A percentile compares a stretch with the other conserved stretches of the same genome.
Evolutionary conservation across 2,329 filamentous ascomycete species (phyloP).

Genomic region (Akanthomyces uredinophilus): DNA sequence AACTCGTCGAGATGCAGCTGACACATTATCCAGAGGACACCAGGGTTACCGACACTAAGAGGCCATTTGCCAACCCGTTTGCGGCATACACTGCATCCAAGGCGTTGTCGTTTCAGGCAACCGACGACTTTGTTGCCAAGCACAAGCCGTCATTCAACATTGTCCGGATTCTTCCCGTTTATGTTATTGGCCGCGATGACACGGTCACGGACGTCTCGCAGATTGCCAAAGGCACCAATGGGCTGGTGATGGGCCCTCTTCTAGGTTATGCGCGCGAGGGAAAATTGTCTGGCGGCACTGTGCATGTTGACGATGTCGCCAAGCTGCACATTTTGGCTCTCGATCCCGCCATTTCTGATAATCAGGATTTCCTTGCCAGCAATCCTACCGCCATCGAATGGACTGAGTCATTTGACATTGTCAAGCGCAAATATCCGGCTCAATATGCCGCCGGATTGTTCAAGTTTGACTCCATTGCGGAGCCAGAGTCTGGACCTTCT

Average conservation of each 20-base stretch:
- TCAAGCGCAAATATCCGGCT: constrained; percentile 24
- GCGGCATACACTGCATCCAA: constrained; percentile 34
- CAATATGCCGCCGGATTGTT: constrained; percentile 18
- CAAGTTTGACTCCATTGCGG: constrained; percentile 12
- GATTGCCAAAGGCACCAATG: constrained; percentile 25
- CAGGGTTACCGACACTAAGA: background rate
- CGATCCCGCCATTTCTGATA: constrained; percentile 25
- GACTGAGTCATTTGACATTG: constrained; percentile 35
- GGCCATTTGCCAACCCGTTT: constrained; percentile 26
- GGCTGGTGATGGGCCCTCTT: constrained; percentile 29
- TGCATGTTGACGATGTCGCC: constrained; percentile 36
- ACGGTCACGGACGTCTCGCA: constrained; percentile 23
- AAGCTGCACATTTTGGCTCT: constrained; percentile 34
- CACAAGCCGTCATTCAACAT: constrained; percentile 32
- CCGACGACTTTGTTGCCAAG: constrained; percentile 28
- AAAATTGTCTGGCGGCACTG: constrained; percentile 25
- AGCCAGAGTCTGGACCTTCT: background rate
- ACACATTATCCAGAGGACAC: background rate
- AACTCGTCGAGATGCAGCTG: background rate
- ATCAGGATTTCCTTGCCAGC: constrained; percentile 22
- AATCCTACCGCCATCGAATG: constrained; percentile 26
- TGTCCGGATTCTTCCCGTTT: constrained; percentile 32
- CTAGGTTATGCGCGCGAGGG: constrained; percentile 24
- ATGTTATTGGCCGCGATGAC: constrained; percentile 34
- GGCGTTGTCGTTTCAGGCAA: constrained; percentile 27